Base-by-base conservation (phyloP, 1,284 basidiomycete species). In the Testicularia cyperi region DNA sequence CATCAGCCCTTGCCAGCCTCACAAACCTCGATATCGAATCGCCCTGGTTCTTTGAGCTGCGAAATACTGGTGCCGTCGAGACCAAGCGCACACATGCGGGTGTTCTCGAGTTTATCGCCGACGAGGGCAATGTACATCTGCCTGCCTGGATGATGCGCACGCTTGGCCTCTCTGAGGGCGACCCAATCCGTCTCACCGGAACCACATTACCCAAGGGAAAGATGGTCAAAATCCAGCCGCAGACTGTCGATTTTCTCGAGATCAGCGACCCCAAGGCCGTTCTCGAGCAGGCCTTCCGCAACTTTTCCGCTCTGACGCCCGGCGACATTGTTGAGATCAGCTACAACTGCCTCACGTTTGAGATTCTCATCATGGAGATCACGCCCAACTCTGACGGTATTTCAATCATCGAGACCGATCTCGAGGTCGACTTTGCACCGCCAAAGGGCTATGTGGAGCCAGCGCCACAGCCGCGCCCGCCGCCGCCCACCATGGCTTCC, bases 71-170 rank as follows among this genome's bases (percentile, higher is more conserved):
- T 3, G 41, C 51, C 1, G 47, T 62, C 15, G 63, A 67, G 30
- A 38, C 41, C 8, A 61, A 55, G 15, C 75, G 77, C 34, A 98
- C 95, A 1, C 91, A 99, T 75, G 88, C 88, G 1, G 95, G 95
- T 82, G 95, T 99, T 14, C 84, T 99, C 32, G 95, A 99, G 77
- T 99, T 99, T 78, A 97, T 97, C 62, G 94, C 95, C 1, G 88
- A 96, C 47, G 92, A 97, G 77, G 95, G 95, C 13, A 83, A 88
- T 16, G 92, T 95, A 3, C 88, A 98, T 79, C 81, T 99, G 12
- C 95, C 95, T 0, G 88, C 91, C 60, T 99, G 95, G 95, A 96
- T 98, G 91, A 99, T 99, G 95, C 90, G 88, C 78, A 90, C 90
- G 7, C 80, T 99, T 8, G 84, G 88, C 20, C 80, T 99, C 21